Evolutionary conservation across 208 protist species (phyloP).

Genomic region (Leishmania tropica): DNA sequence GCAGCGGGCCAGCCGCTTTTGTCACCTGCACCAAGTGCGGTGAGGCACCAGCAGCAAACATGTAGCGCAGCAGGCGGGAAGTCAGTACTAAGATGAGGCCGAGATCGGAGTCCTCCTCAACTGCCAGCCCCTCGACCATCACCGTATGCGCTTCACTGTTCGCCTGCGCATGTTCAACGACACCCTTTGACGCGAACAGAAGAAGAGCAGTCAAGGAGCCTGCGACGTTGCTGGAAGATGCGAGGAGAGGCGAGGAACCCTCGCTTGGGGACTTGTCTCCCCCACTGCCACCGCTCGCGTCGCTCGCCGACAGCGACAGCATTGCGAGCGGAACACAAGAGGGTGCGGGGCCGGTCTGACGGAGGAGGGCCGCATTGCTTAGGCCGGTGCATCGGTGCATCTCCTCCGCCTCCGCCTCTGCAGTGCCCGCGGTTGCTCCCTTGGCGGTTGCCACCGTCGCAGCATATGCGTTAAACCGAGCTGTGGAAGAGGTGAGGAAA

Average conservation of each 20-base stretch:
- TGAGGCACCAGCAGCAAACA: slow-evolving; percentile 7
- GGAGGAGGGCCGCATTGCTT: slow-evolving; percentile 22
- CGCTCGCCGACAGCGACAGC: slow-evolving; percentile 1
- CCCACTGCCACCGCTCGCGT: not conserved
- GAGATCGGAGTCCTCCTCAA: slow-evolving; percentile 23
- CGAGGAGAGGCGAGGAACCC: not conserved
- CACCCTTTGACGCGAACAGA: slow-evolving; percentile 10
- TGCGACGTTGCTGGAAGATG: not conserved
- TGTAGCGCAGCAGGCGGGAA: slow-evolving; percentile 26
- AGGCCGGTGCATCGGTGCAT: slow-evolving; percentile 29
- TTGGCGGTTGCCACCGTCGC: not conserved
- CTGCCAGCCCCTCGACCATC: not conserved
- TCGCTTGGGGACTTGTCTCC: not conserved
- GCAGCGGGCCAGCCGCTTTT: slow-evolving; percentile 14
- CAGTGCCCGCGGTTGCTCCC: not conserved
- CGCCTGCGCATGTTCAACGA: slow-evolving; percentile 8
- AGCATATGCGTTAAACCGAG: not conserved
- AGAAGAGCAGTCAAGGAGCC: slow-evolving; percentile 7
- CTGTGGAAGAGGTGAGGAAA: slow-evolving; percentile 27
- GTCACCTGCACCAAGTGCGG: slow-evolving; percentile 13
- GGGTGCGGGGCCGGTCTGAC: slow-evolving; percentile 3
- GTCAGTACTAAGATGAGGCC: slow-evolving; percentile 27
- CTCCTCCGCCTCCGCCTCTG: slow-evolving; percentile 4
- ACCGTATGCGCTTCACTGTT: not conserved
- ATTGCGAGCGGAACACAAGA: not conserved